Evolutionary conservation across 768 basidiomycete species (phyloP), one percentile per base, ranked within the genome.

Genomic region (Solioccasus polychromus): DNA sequence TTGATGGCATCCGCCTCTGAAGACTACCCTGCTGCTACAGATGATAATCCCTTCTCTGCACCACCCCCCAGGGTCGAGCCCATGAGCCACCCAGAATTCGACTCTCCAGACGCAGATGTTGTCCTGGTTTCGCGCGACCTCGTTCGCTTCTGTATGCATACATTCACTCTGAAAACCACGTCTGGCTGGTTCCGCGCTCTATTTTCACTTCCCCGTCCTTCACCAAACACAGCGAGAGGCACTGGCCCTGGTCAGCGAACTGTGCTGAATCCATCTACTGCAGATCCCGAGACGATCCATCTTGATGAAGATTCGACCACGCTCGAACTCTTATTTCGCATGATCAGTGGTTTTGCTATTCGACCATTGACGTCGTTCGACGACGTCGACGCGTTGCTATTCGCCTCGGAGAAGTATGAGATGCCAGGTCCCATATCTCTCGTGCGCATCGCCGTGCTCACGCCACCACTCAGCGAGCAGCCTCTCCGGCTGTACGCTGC

Each of bases 321-420:
- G 1, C 72, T 85, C 23, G 80, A 82, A 54, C 62, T 69, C 9
- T 63, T 85, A 3, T 68, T 85, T 3, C 75, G 75, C 50, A 82
- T 85, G 77, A 69, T 78, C 19, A 81, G 77, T 39, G 83, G 83
- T 8, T 69, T 82, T 10, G 68, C 79, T 0, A 70, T 85, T 14
- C 66, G 73, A 12, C 60, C 64, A 4, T 63, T 81, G 20, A 66
- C 68, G 29, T 75, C 76, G 1, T 79, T 76, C 57, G 80, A 82
- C 52, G 48, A 63, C 25, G 63, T 85, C 42, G 82, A 85, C 44
- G 61, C 71, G 4, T 55, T 85, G n/a, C 64, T 85, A 11, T 79
- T 73, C 43, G 79, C 80, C 0, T 77, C 82, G 0, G 82, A 85
- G 56, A 83, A 83, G 55, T 85, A 85, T 59, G 83, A 84, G 28